phyloP scores from a whole-genome alignment of 2,329 filamentous ascomycete species.

The Alternaria tenuissima region DNA sequence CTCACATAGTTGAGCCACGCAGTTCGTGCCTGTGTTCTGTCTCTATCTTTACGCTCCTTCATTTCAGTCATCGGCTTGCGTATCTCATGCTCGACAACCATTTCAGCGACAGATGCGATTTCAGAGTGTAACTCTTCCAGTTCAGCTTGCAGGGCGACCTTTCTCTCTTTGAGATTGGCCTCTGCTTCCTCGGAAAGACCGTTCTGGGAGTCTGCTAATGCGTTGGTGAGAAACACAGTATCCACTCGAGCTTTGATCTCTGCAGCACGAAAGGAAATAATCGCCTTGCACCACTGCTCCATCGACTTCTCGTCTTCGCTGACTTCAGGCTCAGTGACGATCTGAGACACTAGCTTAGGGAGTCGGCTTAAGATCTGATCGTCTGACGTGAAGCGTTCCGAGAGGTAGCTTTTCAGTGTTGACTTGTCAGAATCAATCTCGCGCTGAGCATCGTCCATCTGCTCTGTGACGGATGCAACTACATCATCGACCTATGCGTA shows the following conservation, averaged over 20 bases:
- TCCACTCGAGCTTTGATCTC: conserved; percentile 57
- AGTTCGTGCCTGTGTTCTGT: conserved; percentile 45
- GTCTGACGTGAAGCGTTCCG: conserved; percentile 65
- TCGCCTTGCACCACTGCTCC: conserved; percentile 62
- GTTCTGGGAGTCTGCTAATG: conserved; percentile 18
- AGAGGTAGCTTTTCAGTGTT: conserved; percentile 59
- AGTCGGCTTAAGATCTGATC: conserved; percentile 71
- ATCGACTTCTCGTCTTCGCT: conserved; percentile 63
- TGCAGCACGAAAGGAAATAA: conserved; percentile 51
- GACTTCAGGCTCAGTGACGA: conserved; percentile 59
- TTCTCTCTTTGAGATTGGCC: conserved; percentile 60
- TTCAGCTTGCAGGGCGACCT: conserved; percentile 66
- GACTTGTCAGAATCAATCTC: conserved; percentile 58
- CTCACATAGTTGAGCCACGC: conserved; percentile 56
- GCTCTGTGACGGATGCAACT: conserved; percentile 38
- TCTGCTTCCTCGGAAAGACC: conserved; percentile 22
- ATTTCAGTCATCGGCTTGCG: conserved; percentile 65
- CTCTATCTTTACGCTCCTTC: conserved; percentile 47
- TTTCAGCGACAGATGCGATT: conserved; percentile 73
- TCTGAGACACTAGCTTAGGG: conserved; percentile 70
- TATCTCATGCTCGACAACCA: conserved; percentile 74
- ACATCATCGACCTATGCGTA: conserved; percentile 40
- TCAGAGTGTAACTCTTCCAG: conserved; percentile 75
- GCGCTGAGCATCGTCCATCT: conserved; percentile 55
- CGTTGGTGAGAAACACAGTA: conserved; percentile 62